Base-by-base conservation (phyloP, 2,329 filamentous ascomycete species). In the Clonostachys chloroleuca region DNA sequence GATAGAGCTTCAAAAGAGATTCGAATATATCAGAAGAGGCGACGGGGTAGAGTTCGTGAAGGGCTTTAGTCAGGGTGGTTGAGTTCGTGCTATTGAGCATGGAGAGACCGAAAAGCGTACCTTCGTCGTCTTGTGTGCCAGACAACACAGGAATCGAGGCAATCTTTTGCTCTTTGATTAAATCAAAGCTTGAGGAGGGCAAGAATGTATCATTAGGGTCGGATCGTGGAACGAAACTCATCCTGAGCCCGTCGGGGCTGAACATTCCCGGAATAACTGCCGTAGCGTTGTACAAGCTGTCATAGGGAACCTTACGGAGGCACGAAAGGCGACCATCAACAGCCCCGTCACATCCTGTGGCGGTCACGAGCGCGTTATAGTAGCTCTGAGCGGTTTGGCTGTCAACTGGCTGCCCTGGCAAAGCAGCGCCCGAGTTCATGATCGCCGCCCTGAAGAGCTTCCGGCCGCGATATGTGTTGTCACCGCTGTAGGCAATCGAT, bases 61-160 rank as follows among this genome's bases (percentile, higher is more conserved):
- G 57, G 55, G 86, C 86, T 3, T 69, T 62, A 8, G 74, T 67
- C 0, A 87, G 49, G 5, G 81, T 62, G 0, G 63, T 64, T 2
- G 68, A 76, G 2, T 75, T 83, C 12, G 73, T 80, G 40, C 86
- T 67, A 56, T 84, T 84, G 30, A 61, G 55, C 46, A 81, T 79
- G 54, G 77, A 74, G 13, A 86, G 67, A 6, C 78, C 70, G 59
- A 86, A 86, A 5, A 86, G 60, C 0, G 83, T 84, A 7, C 81
- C 81, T 59, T 87, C 83, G 56, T 87, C 83, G 67, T 86, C 80
- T 61, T 82, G 77, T 55, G 83, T 72, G 40, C 83, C 82, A 30
- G 81, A 67, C 47, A 87, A 84, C 57, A 85, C 75, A 4, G 83
- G 83, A 0, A 86, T 77, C 1, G 54, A 68, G 30, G 79, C 73